Percentiles rank a stretch among this genome's conserved stretches.
Evolutionary conservation across 176 grass and related monocot species (phyloP).

Genomic region (Eleusine coracana): DNA sequence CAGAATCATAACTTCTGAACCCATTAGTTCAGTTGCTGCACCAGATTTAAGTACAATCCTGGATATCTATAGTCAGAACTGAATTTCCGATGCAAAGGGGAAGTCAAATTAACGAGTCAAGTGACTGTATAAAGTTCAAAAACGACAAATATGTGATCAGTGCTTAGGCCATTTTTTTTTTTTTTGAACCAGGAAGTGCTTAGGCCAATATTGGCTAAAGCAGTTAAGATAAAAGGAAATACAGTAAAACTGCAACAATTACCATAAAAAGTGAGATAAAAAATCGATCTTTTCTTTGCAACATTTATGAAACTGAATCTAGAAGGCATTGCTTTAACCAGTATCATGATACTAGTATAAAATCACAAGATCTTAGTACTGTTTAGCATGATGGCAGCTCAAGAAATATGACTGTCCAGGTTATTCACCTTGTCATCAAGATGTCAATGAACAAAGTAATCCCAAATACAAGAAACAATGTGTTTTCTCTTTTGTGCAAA

Average conservation of each 20-base stretch:
- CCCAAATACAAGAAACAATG: not conserved
- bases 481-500: not conserved
- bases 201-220: not conserved
- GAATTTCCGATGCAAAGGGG: not conserved
- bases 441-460: not conserved
- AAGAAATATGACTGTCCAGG: not conserved
- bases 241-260: not conserved
- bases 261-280: not conserved
- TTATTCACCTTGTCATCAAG: not conserved
- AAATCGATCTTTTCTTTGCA: not conserved
- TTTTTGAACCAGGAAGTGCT: not conserved
- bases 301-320: not conserved
- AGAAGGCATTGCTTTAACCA: not conserved
- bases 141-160: not conserved
- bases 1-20: not conserved
- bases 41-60: not conserved
- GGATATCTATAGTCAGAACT: slow-evolving; percentile 2
- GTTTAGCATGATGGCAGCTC: not conserved
- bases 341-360: not conserved
- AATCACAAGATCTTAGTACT: not conserved
- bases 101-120: not conserved
- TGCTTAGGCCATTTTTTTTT: not conserved
- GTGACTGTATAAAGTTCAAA: not conserved
- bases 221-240: not conserved
- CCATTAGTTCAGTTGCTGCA: not conserved